phyloP scores from a whole-genome alignment of 768 basidiomycete genomes.

The Phylloporus sp. region DNA sequence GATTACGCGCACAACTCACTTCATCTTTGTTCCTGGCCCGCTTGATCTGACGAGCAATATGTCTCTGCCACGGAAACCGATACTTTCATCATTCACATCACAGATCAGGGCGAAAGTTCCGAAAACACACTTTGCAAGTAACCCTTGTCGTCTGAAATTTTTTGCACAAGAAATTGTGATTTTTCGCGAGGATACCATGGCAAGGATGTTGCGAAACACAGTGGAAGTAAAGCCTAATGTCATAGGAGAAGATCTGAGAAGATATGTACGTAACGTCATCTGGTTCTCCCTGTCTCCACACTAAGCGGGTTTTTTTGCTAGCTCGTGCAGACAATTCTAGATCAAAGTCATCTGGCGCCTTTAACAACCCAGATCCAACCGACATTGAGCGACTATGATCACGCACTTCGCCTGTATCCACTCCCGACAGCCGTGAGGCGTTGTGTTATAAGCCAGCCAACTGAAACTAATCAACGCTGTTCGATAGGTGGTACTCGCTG shows the following conservation, averaged over 20 bases:
- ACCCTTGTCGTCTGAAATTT: conserved; percentile 93
- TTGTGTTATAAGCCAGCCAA: neutral
- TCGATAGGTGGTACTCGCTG: conserved; percentile 81
- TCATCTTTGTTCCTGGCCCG: conserved; percentile 93
- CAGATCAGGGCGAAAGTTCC: conserved; percentile 72
- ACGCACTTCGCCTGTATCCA: conserved; percentile 88
- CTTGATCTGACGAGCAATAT: conserved; percentile 81
- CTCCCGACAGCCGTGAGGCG: conserved; percentile 81
- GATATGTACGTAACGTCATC: conserved; percentile 62
- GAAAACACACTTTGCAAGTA: conserved; percentile 77
- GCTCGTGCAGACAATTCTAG: conserved; percentile 95
- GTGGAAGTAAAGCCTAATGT: conserved; percentile 84
- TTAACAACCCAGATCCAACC: conserved; percentile 83
- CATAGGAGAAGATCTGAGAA: conserved; percentile 75
- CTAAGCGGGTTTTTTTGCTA: conserved; percentile 30
- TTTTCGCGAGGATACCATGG: conserved; percentile 91
- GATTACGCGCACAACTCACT: conserved; percentile 77
- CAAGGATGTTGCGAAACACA: conserved; percentile 87
- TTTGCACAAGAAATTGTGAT: conserved; percentile 95
- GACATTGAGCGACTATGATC: conserved; percentile 85
- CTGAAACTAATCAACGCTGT: conserved; percentile 5
- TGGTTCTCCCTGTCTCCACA: neutral
- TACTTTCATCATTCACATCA: conserved; percentile 71
- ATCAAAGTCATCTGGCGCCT: conserved; percentile 93
- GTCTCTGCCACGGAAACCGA: conserved; percentile 74